phyloP scores from a whole-genome alignment of 345 rosid species.

The Populus davidiana region DNA sequence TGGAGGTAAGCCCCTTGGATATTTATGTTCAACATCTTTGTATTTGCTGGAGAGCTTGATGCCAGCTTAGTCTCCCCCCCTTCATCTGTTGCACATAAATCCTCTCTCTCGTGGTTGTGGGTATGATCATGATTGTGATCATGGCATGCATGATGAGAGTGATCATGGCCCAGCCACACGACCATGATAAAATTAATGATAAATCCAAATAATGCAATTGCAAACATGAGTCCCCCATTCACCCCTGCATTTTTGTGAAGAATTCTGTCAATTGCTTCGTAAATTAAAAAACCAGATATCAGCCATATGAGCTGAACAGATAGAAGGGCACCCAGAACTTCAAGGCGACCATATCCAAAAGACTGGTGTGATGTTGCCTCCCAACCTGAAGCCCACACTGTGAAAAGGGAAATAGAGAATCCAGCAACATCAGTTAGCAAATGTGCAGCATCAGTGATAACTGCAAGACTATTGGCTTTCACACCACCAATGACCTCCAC shows the following conservation, averaged over 20 bases:
- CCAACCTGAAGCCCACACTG: constrained; percentile 86
- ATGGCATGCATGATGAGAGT: constrained; percentile 35
- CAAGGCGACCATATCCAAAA: constrained; percentile 66
- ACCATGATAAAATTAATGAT: constrained; percentile 62
- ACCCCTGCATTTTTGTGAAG: constrained; percentile 44
- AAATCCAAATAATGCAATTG: constrained; percentile 70
- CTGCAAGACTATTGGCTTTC: constrained; percentile 79
- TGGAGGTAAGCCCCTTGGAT: constrained; percentile 86
- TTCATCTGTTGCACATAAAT: constrained; percentile 16
- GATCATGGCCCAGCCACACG: constrained; percentile 74
- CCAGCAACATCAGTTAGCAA: constrained; percentile 71
- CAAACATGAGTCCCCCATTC: constrained; percentile 69
- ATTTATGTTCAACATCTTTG: constrained; percentile 54
- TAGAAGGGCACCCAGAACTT: constrained; percentile 75
- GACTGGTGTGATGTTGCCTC: constrained; percentile 58
- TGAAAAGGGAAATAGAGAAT: constrained; percentile 58
- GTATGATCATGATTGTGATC: constrained; percentile 19
- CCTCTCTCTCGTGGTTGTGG: constrained; percentile 26
- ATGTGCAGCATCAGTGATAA: constrained; percentile 82
- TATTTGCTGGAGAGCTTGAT: constrained; percentile 22
- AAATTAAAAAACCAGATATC: constrained; percentile 54
- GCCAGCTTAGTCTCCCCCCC: constrained; percentile 38
- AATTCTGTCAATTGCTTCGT: constrained; percentile 64
- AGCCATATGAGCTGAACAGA: constrained; percentile 85
- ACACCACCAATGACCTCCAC: constrained; percentile 72